Conservation (phyloP, 495 filamentous ascomycete genomes). For the Hypoxylon trugodes region DNA sequence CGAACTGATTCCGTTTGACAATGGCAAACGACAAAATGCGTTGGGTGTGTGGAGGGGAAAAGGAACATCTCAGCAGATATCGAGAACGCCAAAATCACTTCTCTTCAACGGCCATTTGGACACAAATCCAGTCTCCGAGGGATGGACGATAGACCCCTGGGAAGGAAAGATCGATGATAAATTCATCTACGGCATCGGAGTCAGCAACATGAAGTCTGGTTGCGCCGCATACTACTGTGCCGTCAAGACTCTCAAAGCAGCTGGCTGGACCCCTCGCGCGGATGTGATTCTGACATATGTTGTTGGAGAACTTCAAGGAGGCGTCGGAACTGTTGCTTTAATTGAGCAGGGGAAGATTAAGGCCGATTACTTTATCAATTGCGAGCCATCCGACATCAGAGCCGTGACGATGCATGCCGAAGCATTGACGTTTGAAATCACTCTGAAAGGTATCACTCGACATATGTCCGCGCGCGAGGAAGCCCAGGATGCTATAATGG, state of each 20-base stretch:
- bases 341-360: constrained; percentile 18
- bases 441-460: constrained; percentile 18
- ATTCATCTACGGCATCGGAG: constrained; percentile 18
- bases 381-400: constrained; percentile 25
- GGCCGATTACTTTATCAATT: constrained; percentile 30
- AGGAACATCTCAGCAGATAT: constrained; percentile 40
- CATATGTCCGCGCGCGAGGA: constrained; percentile 32
- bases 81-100: constrained; percentile 40
- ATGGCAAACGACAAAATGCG: constrained; percentile 19
- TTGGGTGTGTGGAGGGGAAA: constrained; percentile 54
- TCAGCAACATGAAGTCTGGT: constrained; percentile 28
- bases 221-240: constrained; percentile 17
- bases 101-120: constrained; percentile 61
- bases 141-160: constrained; percentile 32
- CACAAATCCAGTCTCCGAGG: constrained; percentile 41
- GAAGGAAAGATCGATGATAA: constrained; percentile 24
- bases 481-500: constrained; percentile 25
- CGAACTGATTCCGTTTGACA: constrained; percentile 17
- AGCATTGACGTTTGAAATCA: constrained; percentile 26
- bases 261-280: constrained; percentile 18
- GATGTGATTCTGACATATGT: constrained; percentile 28
- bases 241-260: constrained; percentile 15
- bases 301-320: constrained; percentile 28
- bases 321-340: constrained; percentile 19
- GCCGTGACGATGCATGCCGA: constrained; percentile 30